Evolutionary conservation across 345 rosid species (phyloP), one percentile per base, ranked within the genome.

Genomic region (Salix udensis): DNA sequence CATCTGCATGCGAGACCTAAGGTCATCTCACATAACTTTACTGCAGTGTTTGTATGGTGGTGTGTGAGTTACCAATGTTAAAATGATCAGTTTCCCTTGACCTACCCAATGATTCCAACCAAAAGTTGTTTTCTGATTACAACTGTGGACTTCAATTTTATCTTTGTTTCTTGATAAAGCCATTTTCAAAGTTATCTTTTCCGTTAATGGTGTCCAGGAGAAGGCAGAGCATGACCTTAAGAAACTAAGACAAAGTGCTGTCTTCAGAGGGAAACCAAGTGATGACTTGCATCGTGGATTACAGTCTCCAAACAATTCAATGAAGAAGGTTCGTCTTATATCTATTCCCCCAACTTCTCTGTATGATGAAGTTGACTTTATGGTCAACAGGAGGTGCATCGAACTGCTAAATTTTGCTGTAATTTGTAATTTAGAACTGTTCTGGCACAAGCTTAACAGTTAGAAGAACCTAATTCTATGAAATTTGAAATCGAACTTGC

Each of bases 1-100:
- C 87, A 77, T 78, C 30, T 67, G 72, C 81, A 77, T 40, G 80
- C 70, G 60, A 79, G 84, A 81, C 73, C 83, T 9, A 86, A 87
- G 92, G 90, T 85, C 67, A 36, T 6, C 42, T 37, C 67, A 68
- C 19, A 58, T 75, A 48, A 31, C 74, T 13, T 70, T 36, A 34
- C 42, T 67, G 26, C 65, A 55, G 46, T 52, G 53, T 15, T 52
- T 7, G 11, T 64, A 23, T 21, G 36, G 8, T 5, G 31, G 31
- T 1, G 4, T 26, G 74, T 31, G 65, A 14, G n/a, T 55, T 23
- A 55, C 26, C 9, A 21, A 1, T 58, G n/a, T 31, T 65, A 31
- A n/a, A 19, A 26, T 16, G 68, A 40, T 10, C 44, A 30, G 40
- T 65, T 65, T 65, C 40, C 23, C 31, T 23, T 58, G 23, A 7